Base-by-base conservation (phyloP, 805 yeast genomes). In the Myxozyma nipponensis region DNA sequence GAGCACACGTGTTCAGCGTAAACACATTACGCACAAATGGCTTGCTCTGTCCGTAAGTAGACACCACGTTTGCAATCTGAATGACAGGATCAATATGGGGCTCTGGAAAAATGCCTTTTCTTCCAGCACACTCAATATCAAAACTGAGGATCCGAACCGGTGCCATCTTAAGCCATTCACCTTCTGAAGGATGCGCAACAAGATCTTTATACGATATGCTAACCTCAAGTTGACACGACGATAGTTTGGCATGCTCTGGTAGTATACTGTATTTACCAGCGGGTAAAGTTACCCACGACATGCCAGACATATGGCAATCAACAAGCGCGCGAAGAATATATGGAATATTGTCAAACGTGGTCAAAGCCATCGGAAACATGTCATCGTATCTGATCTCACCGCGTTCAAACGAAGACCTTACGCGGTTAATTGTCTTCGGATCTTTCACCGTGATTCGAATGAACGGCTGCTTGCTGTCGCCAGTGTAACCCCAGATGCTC, bases 61-160 rank as follows among this genome's bases (percentile, higher is more conserved):
- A 83, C 1, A 91, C 95, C 25, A 93, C 96, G 63, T 88, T 91
- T 4, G 98, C 98, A 56, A 93, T 95, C 69, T 95, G 98, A 64
- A 93, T 93, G 7, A 93, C 96, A 0, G 96, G 85, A 71, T 93
- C 99, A 42, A 80, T 77, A 54, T 85, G 85, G 1, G 99, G 84
- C 64, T 93, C 98, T 1, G 99, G 98, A 67, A 93, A 93, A 10
- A 93, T 78, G 47, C 98, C 98, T 58, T 87, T 85, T 69, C 99
- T 80, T 40, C 98, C 98, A 2, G 98, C 93, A 77, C 99, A 93
- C 69, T 93, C 99, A 54, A 93, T 93, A 75, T 93, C 99, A 67
- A 93, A 91, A 9, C 97, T 89, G 59, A 93, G 72, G 43, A 93
- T 82, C 63, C 99, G 83, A 52, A 93, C 74, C 0, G 98, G 98